Evolutionary conservation across 2,329 filamentous ascomycete genomes (phyloP).

Genomic region (Aureobasidium sp.): DNA sequence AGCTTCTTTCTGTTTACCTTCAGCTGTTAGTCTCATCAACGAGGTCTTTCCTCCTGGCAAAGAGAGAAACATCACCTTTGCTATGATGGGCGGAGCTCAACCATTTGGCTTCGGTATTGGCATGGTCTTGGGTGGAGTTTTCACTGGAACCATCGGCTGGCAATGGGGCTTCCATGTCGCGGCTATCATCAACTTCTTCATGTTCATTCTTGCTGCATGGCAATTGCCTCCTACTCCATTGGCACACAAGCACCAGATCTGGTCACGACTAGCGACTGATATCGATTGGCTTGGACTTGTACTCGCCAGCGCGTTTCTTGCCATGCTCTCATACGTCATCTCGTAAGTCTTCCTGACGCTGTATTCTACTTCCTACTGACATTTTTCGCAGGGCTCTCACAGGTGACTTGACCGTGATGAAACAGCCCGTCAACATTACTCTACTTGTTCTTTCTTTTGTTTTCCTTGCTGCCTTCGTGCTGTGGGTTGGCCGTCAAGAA

Average conservation of each 20-base stretch:
- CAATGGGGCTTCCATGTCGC: conserved; percentile 56
- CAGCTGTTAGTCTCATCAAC: conserved; percentile 56
- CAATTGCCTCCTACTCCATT: not conserved
- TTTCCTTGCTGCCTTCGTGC: conserved; percentile 55
- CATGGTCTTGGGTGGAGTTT: conserved; percentile 56
- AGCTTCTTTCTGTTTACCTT: conserved; percentile 41
- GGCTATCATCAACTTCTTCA: conserved; percentile 46
- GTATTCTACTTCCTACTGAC: not conserved
- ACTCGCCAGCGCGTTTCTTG: conserved; percentile 53
- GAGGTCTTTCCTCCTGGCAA: conserved; percentile 49
- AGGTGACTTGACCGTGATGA: conserved; percentile 28
- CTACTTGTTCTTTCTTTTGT: conserved; percentile 50
- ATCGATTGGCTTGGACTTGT: conserved; percentile 62
- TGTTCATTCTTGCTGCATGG: conserved; percentile 36
- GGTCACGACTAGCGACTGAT: conserved; percentile 41
- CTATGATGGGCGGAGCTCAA: conserved; percentile 55
- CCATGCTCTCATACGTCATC: conserved; percentile 54
- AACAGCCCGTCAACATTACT: conserved; percentile 30
- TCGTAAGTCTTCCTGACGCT: conserved; percentile 48
- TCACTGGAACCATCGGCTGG: conserved; percentile 58
- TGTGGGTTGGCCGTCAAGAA: conserved; percentile 61
- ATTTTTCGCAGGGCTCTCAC: conserved; percentile 25
- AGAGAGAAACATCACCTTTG: conserved; percentile 58
- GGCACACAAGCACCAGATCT: conserved; percentile 23
- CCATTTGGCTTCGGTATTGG: conserved; percentile 60